Base-by-base conservation (phyloP, 495 filamentous ascomycete genomes). In the Xanthoparmelia taractica region DNA sequence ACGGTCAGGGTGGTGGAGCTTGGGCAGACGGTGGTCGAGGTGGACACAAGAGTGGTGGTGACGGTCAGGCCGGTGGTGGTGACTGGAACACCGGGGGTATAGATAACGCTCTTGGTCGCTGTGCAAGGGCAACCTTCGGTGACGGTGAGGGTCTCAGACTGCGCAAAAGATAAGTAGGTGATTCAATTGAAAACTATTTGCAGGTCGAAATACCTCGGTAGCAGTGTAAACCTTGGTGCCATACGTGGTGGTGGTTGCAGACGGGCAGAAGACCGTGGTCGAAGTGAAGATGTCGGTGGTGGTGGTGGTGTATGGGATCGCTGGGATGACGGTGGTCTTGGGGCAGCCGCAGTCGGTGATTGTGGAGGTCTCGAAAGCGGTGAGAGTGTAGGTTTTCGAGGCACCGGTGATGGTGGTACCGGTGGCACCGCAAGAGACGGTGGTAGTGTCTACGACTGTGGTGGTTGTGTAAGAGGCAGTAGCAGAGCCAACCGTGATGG, bases 241-340 rank as follows among this genome's bases (percentile, higher is more conserved):
- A 78, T 85, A 78, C 71, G 81, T 82, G 76, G 93, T 73, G 67
- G 78, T 73, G 70, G 91, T 94, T 67, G 90, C 74, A 69, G 75
- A 78, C 18, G 90, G 88, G 88, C 91, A 95, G 86, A 80, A 90
- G 71, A 91, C 94, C 78, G 85, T 87, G 82, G 85, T 87, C 52
- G 82, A 77, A 59, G 87, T 90, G 71, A 92, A 84, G 59, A 88
- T 77, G 78, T 92, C 86, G 67, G 89, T 95, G 76, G 81, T 82
- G 77, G 82, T 84, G 71, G 68, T 70, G 34, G 71, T 67, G 64
- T 74, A 75, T 55, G 74, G 77, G 60, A 74, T 75, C 66, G 74
- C 78, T 64, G 67, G 67, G 67, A 78, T 63, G 45, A 57, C 63
- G 56, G 17, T 37, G 57, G 65, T 64, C 38, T 56, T 27, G 12